phyloP scores from a whole-genome alignment of 192 early-diverging fungal species.

The Gamsiella multidivaricata region DNA sequence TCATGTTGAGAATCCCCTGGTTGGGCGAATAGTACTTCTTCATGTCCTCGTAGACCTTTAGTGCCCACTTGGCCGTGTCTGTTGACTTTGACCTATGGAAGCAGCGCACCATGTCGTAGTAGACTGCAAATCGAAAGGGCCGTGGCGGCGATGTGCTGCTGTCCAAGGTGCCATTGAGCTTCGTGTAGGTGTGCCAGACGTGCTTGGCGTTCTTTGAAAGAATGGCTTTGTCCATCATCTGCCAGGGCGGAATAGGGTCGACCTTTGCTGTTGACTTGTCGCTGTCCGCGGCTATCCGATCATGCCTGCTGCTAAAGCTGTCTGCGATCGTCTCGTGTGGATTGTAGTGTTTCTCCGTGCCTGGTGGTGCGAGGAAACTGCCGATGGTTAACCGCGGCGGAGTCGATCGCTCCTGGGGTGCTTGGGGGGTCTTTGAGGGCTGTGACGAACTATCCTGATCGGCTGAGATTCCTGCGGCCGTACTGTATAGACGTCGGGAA shows the following conservation, averaged over 20 bases:
- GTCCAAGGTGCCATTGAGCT: background rate
- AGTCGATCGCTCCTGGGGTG: background rate
- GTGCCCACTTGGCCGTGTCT: constrained; percentile 19
- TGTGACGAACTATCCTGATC: too few relatives aligned
- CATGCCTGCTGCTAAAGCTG: too few relatives aligned
- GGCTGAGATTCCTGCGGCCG: background rate
- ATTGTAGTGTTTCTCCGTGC: constrained; percentile 22
- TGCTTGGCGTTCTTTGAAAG: constrained; percentile 19
- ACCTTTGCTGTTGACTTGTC: too few relatives aligned
- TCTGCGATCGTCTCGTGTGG: constrained; percentile 51
- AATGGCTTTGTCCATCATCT: constrained; percentile 32
- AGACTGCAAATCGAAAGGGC: constrained; percentile 7
- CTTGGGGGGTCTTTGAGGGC: background rate
- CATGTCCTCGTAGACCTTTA: constrained; percentile 37
- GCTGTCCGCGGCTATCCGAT: too few relatives aligned
- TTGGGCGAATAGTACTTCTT: constrained; percentile 1
- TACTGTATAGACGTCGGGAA: background rate
- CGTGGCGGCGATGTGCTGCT: background rate
- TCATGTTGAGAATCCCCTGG: constrained; percentile 17
- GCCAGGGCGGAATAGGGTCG: background rate
- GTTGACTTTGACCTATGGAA: constrained; percentile 23
- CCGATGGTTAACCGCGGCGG: constrained; percentile 5
- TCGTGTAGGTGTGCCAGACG: constrained; percentile 38
- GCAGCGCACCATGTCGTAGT: constrained; percentile 22
- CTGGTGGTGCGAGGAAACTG: constrained; percentile 37